Evolutionary conservation across 345 rosid genomes (phyloP).

Genomic region (Acer negundo): DNA sequence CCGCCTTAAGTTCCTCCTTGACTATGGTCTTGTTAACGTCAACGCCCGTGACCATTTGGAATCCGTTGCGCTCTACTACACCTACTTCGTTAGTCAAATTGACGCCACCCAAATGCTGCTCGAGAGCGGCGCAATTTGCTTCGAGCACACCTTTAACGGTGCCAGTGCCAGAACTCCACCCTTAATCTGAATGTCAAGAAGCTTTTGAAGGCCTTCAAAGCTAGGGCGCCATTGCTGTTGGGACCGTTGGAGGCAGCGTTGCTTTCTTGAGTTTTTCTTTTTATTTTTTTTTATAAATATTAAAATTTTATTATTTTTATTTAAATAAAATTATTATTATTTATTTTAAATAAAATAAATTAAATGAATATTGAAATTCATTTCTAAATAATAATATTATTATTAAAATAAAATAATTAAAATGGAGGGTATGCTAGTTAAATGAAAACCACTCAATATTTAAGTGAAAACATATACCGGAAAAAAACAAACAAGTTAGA

Average conservation of each 20-base stretch:
- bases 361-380: too few relatives aligned
- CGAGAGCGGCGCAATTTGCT: slow-evolving; percentile 89
- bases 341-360: too few relatives aligned
- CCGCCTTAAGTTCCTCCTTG: slow-evolving; percentile 74
- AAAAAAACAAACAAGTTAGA: too few relatives aligned
- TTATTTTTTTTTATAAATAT: too few relatives aligned
- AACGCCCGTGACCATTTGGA: slow-evolving; percentile 97
- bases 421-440: too few relatives aligned
- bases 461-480: too few relatives aligned
- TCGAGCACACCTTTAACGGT: slow-evolving; percentile 91
- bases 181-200: slow-evolving; percentile 44
- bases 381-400: too few relatives aligned
- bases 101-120: slow-evolving; percentile 90
- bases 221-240: slow-evolving; percentile 81
- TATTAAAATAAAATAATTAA: too few relatives aligned
- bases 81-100: slow-evolving; percentile 86
- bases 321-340: too few relatives aligned
- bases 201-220: slow-evolving; percentile 91
- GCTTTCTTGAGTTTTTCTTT: slow-evolving; percentile 47
- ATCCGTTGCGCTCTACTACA: slow-evolving; percentile 87
- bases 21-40: slow-evolving; percentile 78
- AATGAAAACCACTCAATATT: too few relatives aligned
- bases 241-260: slow-evolving; percentile 71
- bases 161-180: slow-evolving; percentile 88
- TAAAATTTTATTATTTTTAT: too few relatives aligned